Evolutionary conservation across 768 basidiomycete genomes (phyloP), one percentile per base, ranked within the genome.

Genomic region (Crepidotus variabilis): DNA sequence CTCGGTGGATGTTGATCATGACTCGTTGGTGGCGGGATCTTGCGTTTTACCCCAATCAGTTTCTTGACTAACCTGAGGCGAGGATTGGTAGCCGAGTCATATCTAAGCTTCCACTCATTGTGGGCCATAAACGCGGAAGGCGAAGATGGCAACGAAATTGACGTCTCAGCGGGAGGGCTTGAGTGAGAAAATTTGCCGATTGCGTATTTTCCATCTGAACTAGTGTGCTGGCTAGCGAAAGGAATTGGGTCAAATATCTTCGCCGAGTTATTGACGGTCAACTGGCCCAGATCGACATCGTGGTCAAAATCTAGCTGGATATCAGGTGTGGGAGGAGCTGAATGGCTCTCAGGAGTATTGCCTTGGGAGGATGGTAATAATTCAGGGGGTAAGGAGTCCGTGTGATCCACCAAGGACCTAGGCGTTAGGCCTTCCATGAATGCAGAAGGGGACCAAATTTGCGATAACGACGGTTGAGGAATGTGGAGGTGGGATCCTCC

Each of bases 141-240:
- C 32, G 48, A 60, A 2, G 61, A 32, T 60, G 64, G 57, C 62
- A 60, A 24, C 62, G 59, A 57, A 16, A 18, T 18, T 23, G 66
- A 65, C 36, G 74, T 72, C 51, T 83, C 83, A 35, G 80, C 78
- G 2, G 83, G 82, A 5, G 86, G 85, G 55, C 80, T 87, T 2
- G 86, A 83, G 47, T 89, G 68, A 21, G 79, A 73, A 60, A 92
- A 93, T 68, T 92, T 92, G 28, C 90, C 90, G 22, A 77, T 61
- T 0, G 75, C 72, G 63, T 94, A 92, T 71, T 94, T 94, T 9
- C 83, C 83, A 65, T 93, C 90, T 13, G 83, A 75, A 13, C 75
- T 60, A 16, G 79, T 76, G 65, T 92, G 87, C 46, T 78, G 81
- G 9, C 75, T 68, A 0, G 86, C 81, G 57, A 94, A 92, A 0